Evolutionary conservation across 352 stramenopile species (phyloP).

Genomic region (Globisporangium nunn): DNA sequence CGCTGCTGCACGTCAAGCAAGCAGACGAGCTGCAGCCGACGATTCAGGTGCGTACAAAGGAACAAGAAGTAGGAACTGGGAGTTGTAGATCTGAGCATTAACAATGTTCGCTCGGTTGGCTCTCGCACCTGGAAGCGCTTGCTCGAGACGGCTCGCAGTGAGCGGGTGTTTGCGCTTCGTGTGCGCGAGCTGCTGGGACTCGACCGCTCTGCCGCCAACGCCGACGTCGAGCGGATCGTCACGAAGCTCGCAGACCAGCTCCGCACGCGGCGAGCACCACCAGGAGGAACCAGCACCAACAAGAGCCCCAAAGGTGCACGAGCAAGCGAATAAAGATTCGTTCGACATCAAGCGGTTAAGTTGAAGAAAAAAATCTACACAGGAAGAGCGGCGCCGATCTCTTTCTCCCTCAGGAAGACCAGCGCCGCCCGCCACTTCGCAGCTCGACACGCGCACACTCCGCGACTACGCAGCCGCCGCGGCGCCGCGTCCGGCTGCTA

Average conservation of each 20-base stretch:
- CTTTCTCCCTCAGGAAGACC: background rate
- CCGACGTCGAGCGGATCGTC: background rate
- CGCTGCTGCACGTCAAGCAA: slow-evolving; percentile 4
- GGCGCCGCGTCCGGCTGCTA: background rate
- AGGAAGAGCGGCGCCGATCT: background rate
- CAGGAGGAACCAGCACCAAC: background rate
- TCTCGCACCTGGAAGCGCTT: slow-evolving; percentile 1
- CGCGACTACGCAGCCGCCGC: background rate
- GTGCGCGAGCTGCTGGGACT: slow-evolving; percentile 13
- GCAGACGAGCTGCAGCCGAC: slow-evolving; percentile 7
- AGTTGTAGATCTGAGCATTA: too few relatives aligned
- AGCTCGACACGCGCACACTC: background rate
- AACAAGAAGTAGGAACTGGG: background rate
- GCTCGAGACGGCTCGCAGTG: slow-evolving; percentile 6
- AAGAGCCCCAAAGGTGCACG: background rate
- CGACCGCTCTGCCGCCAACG: background rate
- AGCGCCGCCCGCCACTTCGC: background rate
- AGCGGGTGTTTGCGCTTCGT: slow-evolving; percentile 4
- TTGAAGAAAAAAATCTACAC: slow-evolving; percentile 17
- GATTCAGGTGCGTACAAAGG: slow-evolving; percentile 3
- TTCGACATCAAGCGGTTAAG: slow-evolving; percentile 12
- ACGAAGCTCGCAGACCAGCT: slow-evolving; percentile 1
- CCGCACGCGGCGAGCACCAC: background rate
- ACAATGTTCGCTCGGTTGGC: too few relatives aligned
- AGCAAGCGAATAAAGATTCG: slow-evolving; percentile 1